A percentile compares a stretch with the other conserved stretches of the same genome.
Evolutionary conservation across 331 rosid genomes (phyloP).

Genomic region (Quercus tomentella): DNA sequence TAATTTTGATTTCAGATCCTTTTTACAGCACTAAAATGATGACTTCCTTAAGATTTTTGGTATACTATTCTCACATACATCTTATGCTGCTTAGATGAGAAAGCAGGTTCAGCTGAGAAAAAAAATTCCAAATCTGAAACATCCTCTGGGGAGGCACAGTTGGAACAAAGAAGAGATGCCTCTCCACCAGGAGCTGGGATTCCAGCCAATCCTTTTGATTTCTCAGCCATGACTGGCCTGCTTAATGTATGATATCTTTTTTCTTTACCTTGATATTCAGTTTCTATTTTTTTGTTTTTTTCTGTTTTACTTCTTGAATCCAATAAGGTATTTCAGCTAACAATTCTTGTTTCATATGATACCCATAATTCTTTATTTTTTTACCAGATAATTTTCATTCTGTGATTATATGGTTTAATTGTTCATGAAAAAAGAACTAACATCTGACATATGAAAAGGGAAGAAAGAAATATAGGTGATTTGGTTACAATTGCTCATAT

Average conservation of each 20-base stretch:
- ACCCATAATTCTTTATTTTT: background rate
- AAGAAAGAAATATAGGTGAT: background rate
- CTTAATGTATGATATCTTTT: constrained; percentile 63
- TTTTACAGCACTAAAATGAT: background rate
- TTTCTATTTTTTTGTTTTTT: background rate
- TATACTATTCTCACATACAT: constrained; percentile 13
- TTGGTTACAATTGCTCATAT: background rate
- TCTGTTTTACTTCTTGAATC: background rate
- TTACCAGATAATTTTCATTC: background rate
- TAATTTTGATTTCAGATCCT: background rate
- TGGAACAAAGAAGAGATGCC: constrained; percentile 33
- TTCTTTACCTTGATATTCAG: constrained; percentile 2
- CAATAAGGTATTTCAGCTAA: background rate
- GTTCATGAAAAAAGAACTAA: background rate
- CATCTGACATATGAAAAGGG: background rate
- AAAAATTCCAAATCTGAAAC: constrained; percentile 51
- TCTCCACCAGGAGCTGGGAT: constrained; percentile 47
- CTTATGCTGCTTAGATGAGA: constrained; percentile 46
- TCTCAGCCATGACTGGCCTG: constrained; percentile 86
- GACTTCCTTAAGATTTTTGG: background rate
- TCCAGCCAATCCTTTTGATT: constrained; percentile 82
- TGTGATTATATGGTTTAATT: background rate
- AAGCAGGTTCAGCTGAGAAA: constrained; percentile 49
- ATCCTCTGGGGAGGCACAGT: constrained; percentile 48
- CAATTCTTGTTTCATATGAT: background rate